Conservation (phyloP, 2,329 filamentous ascomycete species). For the Periconia macrospinosa region DNA sequence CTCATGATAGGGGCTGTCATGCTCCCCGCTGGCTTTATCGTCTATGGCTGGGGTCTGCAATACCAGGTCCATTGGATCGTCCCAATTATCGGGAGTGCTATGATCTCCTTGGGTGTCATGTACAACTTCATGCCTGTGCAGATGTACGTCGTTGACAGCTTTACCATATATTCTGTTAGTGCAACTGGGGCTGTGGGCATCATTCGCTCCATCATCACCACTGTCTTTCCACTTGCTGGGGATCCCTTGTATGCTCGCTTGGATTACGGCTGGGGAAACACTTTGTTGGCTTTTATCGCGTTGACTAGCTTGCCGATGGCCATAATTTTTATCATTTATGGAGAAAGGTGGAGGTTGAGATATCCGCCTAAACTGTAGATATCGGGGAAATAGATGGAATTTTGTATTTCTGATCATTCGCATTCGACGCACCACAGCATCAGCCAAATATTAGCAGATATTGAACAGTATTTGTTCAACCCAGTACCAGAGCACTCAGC, state of each 20-base stretch:
- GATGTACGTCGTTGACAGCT: constrained; percentile 43
- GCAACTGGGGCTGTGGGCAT: constrained; percentile 41
- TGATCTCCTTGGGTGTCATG: constrained; percentile 4
- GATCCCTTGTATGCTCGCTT: constrained; percentile 1
- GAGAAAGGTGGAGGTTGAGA: constrained; percentile 1
- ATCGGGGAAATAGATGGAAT: too few relatives aligned
- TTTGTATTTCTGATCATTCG: too few relatives aligned
- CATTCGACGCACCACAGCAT: too few relatives aligned
- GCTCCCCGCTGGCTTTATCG: constrained; percentile 2
- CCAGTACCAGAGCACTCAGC: too few relatives aligned
- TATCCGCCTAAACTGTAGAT: too few relatives aligned
- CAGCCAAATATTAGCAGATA: too few relatives aligned
- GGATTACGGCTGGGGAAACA: constrained; percentile 6
- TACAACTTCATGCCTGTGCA: constrained; percentile 17
- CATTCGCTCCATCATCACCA: constrained; percentile 28
- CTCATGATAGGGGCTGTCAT: constrained; percentile 3
- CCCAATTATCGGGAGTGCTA: constrained; percentile 3
- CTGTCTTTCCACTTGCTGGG: constrained; percentile 2
- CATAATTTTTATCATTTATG: neutral
- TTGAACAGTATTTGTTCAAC: too few relatives aligned
- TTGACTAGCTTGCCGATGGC: neutral
- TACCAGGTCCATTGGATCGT: constrained; percentile 20
- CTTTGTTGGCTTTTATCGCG: constrained; percentile 1
- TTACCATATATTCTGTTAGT: constrained; percentile 40
- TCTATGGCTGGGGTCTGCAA: constrained; percentile 4